These are phyloP conservation scores for Juglanconis juglandina DNA, from an alignment of 2,329 filamentous ascomycete species.

Conservation along the genomic window DNA sequence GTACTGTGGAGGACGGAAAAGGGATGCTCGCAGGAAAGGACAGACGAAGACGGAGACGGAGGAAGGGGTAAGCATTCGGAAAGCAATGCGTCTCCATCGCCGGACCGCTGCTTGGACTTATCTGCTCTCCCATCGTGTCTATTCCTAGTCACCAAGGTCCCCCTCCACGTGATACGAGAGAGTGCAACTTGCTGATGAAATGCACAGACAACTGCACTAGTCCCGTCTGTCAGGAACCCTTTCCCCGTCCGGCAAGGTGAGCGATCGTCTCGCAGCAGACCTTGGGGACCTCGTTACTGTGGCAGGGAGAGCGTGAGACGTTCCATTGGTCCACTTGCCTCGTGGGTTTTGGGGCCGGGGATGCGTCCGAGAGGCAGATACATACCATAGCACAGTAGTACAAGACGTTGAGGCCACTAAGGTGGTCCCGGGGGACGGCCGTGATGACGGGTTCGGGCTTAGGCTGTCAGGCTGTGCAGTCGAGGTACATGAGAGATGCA, in stretches of 20 bases:
- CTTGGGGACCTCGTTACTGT: background rate
- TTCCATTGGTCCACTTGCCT: background rate
- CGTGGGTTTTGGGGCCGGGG: background rate
- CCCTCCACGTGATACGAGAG: background rate
- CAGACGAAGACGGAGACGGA: background rate
- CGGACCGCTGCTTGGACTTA: slow-evolving; percentile 2
- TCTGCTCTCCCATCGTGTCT: background rate
- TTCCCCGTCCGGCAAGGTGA: slow-evolving; percentile 9
- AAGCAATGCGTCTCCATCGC: slow-evolving; percentile 1
- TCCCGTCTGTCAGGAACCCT: background rate
- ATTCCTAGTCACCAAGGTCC: background rate
- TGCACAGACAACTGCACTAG: slow-evolving; percentile 10
- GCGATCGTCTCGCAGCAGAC: slow-evolving; percentile 5
- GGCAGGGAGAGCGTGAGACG: background rate
- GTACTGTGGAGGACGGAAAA: background rate
- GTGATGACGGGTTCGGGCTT: slow-evolving; percentile 9
- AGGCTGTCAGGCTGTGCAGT: background rate
- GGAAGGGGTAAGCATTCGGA: slow-evolving; percentile 1
- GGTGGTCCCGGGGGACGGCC: slow-evolving; percentile 1
- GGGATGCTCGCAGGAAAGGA: background rate
- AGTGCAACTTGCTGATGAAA: slow-evolving; percentile 6
- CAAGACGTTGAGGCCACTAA: background rate
- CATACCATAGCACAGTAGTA: background rate
- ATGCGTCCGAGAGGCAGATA: slow-evolving; percentile 1
- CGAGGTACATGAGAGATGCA: slow-evolving; percentile 10